These are phyloP conservation scores for Venturia pyrina DNA, from an alignment of 2,329 filamentous ascomycete genomes.

Conservation along the genomic window DNA sequence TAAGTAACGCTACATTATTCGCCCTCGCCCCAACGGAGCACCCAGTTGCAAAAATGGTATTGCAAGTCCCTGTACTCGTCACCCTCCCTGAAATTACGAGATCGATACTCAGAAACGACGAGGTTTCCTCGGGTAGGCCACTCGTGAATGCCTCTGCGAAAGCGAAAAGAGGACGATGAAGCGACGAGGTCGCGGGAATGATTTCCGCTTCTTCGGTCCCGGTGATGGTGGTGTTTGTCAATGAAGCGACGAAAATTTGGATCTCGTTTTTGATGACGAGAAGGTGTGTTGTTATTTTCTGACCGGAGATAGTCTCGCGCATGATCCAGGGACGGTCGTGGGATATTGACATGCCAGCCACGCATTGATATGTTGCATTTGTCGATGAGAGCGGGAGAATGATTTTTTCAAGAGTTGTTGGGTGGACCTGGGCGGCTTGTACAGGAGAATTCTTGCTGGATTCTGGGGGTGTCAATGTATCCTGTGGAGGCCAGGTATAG, in stretches of 20 bases:
- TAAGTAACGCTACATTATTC: not conserved
- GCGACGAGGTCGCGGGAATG: not conserved
- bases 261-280: not conserved
- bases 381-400: not conserved
- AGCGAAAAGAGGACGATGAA: not conserved
- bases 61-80: not conserved
- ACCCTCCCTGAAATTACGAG: not conserved
- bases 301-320: conserved; percentile 6
- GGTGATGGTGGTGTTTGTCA: not conserved
- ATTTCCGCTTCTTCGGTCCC: conserved; percentile 1
- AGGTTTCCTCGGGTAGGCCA: not conserved
- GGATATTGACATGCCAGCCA: conserved; percentile 1
- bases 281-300: not conserved
- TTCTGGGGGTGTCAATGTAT: not conserved
- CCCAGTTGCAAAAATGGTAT: not conserved
- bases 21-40: not conserved
- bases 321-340: conserved; percentile 5
- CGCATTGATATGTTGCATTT: conserved; percentile 4
- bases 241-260: not conserved
- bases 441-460: not conserved
- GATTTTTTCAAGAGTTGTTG: not conserved
- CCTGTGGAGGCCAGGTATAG: not conserved
- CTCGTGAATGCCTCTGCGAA: not conserved
- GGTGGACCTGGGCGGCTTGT: not conserved
- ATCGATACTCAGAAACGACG: not conserved